Percentiles rank a stretch among this genome's conserved stretches.
Evolutionary conservation across 345 rosid species (phyloP).

Genomic region (Dovyalis caffra): DNA sequence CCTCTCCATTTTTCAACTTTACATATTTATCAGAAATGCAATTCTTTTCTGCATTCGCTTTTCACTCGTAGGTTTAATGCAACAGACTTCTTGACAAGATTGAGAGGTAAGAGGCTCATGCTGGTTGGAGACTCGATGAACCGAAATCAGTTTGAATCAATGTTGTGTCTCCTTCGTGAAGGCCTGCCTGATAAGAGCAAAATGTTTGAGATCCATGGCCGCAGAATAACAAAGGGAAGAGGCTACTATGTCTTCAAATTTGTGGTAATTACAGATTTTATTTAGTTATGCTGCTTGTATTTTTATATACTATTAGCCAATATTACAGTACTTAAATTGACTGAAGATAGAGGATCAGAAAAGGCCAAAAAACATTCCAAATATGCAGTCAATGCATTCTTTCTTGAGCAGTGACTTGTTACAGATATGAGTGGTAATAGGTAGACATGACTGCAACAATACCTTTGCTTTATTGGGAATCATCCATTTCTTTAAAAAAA

Average conservation of each 20-base stretch:
- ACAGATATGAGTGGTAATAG: background rate
- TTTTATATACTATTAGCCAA: background rate
- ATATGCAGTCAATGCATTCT: background rate
- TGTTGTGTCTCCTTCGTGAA: slow-evolving; percentile 80
- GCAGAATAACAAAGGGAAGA: slow-evolving; percentile 81
- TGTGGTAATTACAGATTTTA: slow-evolving; percentile 43
- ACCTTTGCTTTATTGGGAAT: background rate
- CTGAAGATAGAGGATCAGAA: background rate
- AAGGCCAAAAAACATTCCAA: background rate
- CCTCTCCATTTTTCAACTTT: background rate
- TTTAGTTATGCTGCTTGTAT: slow-evolving; percentile 16
- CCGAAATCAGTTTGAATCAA: slow-evolving; percentile 86
- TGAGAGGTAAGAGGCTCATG: slow-evolving; percentile 79
- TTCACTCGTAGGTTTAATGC: slow-evolving; percentile 83
- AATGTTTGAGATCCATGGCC: slow-evolving; percentile 79
- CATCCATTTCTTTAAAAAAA: too few species aligned
- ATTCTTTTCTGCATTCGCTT: slow-evolving; percentile 33
- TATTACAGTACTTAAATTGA: background rate
- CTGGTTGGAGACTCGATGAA: slow-evolving; percentile 97
- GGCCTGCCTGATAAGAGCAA: slow-evolving; percentile 61
- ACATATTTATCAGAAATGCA: slow-evolving; percentile 8
- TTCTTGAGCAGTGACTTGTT: background rate
- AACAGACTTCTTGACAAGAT: slow-evolving; percentile 80
- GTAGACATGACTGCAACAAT: background rate
- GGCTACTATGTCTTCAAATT: slow-evolving; percentile 77